Percentiles rank a stretch among this genome's conserved stretches.
phyloP scores from a whole-genome alignment of 495 filamentous ascomycete genomes.

The Lasiosphaeris hirsuta region DNA sequence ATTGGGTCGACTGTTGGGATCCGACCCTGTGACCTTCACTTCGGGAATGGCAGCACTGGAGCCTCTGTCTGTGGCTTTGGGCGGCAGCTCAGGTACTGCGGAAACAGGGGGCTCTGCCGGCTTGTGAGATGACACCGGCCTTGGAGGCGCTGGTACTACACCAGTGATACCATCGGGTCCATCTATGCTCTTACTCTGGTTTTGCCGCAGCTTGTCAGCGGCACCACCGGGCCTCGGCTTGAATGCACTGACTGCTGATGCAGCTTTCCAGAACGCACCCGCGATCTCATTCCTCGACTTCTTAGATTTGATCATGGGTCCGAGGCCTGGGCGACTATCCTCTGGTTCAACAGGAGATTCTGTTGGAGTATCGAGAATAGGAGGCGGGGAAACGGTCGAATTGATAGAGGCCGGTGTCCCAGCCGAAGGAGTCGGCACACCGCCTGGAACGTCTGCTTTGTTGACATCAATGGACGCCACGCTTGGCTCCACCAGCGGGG shows the following conservation, averaged over 20 bases:
- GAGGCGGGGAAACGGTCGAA: constrained; percentile 21
- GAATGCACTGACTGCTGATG: constrained; percentile 73
- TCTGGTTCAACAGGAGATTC: constrained; percentile 36
- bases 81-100: constrained; percentile 19
- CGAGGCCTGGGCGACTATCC: constrained; percentile 72
- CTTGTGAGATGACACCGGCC: constrained; percentile 33
- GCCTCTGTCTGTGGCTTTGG: constrained; percentile 30
- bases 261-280: constrained; percentile 77
- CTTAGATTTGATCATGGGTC: constrained; percentile 79
- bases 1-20: constrained; percentile 29
- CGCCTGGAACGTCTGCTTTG: constrained; percentile 9
- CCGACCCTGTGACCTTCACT: constrained; percentile 47
- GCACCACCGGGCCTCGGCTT: constrained; percentile 81
- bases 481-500: constrained; percentile 15
- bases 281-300: constrained; percentile 70
- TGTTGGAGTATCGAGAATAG: constrained; percentile 19
- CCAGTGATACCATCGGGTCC: constrained; percentile 84
- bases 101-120: constrained; percentile 15
- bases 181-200: constrained; percentile 50
- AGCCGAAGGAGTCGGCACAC: constrained; percentile 20
- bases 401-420: constrained; percentile 22
- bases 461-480: constrained; percentile 21
- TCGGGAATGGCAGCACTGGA: constrained; percentile 41
- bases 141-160: constrained; percentile 74
- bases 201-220: constrained; percentile 63